These are phyloP conservation scores for Talaromyces ruber DNA, from an alignment of 495 filamentous ascomycete genomes.

Conservation along the genomic window DNA sequence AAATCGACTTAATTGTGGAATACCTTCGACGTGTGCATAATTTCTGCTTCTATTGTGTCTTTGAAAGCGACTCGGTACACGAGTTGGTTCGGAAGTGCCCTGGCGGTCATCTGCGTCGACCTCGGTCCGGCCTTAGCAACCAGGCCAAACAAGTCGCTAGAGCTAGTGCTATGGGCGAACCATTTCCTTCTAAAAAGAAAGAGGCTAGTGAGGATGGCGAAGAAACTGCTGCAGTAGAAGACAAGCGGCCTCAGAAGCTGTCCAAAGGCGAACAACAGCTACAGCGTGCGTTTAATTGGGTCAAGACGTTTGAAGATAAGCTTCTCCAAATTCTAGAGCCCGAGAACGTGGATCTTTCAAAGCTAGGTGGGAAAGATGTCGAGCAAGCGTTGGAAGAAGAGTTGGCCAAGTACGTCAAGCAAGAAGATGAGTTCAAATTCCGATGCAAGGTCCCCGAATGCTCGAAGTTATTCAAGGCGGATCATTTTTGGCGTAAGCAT, in stretches of 20 bases:
- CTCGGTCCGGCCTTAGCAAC: slow-evolving; percentile 69
- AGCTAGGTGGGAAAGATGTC: slow-evolving; percentile 80
- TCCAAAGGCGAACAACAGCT: slow-evolving; percentile 84
- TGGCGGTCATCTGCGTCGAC: slow-evolving; percentile 89
- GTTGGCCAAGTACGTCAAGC: slow-evolving; percentile 78
- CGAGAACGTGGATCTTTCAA: slow-evolving; percentile 71
- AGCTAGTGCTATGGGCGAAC: slow-evolving; percentile 68
- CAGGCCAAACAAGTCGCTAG: slow-evolving; percentile 77
- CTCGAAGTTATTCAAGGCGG: slow-evolving; percentile 93
- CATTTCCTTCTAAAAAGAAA: slow-evolving; percentile 74
- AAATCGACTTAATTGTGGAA: slow-evolving; percentile 89
- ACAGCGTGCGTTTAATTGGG: slow-evolving; percentile 95
- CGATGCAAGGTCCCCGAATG: slow-evolving; percentile 94
- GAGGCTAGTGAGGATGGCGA: slow-evolving; percentile 54
- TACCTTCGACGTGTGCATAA: slow-evolving; percentile 95
- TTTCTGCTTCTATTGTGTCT: slow-evolving; percentile 99
- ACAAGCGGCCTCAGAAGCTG: slow-evolving; percentile 58
- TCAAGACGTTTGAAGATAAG: slow-evolving; percentile 98
- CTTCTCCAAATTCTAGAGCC: slow-evolving; percentile 85
- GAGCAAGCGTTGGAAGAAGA: slow-evolving; percentile 86
- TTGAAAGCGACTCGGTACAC: slow-evolving; percentile 94
- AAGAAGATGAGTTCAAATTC: slow-evolving; percentile 94
- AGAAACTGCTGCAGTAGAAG: slow-evolving; percentile 48
- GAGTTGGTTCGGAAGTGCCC: slow-evolving; percentile 93
- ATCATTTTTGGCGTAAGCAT: slow-evolving; percentile 95